Conservation (phyloP, 148 eudicot genomes). For the Chenopodium formosanum region DNA sequence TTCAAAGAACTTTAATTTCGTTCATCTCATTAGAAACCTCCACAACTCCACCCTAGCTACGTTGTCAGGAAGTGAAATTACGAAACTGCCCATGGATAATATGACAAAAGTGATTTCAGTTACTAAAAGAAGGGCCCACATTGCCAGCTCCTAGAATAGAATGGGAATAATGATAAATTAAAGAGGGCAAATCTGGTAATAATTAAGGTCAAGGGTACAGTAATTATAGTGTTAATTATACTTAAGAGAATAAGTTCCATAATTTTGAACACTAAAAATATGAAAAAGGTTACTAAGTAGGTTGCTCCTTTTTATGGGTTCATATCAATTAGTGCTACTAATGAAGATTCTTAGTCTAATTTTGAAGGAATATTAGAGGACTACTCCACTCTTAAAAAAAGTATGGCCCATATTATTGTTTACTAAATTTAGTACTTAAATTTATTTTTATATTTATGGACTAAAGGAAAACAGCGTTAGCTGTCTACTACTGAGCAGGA, state of each 20-base stretch:
- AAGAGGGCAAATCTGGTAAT: conserved; percentile 15
- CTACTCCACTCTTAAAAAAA: conserved; percentile 1
- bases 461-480: conserved; percentile 15
- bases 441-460: conserved; percentile 1
- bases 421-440: conserved; percentile 9
- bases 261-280: background rate
- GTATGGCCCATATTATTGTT: background rate
- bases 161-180: conserved; percentile 16
- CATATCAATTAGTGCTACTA: background rate
- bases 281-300: conserved; percentile 13
- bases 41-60: too few relatives aligned
- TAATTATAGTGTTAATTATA: conserved; percentile 16
- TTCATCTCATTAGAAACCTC: too few relatives aligned
- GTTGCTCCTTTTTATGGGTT: conserved; percentile 21
- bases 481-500: conserved; percentile 22
- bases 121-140: conserved; percentile 15
- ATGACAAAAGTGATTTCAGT: conserved; percentile 19
- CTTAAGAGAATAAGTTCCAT: conserved; percentile 29
- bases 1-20: too few relatives aligned
- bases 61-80: background rate
- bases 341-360: conserved; percentile 19
- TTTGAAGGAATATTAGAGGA: conserved; percentile 8
- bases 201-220: conserved; percentile 21
- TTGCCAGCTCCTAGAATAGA: conserved; percentile 21
- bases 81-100: conserved; percentile 6